phyloP scores from a whole-genome alignment of 495 filamentous ascomycete genomes.

The Daldinia concentrica region DNA sequence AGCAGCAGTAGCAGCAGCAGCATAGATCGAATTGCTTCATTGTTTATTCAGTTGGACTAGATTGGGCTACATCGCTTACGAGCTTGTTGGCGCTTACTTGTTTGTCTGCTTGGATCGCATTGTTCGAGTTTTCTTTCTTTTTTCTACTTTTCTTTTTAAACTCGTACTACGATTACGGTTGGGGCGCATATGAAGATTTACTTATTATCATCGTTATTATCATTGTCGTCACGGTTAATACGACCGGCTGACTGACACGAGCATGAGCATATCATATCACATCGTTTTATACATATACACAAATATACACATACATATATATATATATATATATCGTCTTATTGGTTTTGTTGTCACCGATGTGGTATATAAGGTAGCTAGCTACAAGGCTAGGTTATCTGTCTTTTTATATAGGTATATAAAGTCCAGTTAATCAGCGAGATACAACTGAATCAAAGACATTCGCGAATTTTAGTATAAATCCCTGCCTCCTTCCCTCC shows the following conservation, averaged over 20 bases:
- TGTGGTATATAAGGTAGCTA: neutral
- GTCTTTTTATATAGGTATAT: conserved; percentile 13
- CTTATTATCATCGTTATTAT: neutral
- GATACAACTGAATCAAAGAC: conserved; percentile 25
- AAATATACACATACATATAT: neutral
- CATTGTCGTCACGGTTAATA: conserved; percentile 1
- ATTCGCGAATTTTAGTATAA: conserved; percentile 10
- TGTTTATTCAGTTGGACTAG: conserved; percentile 30
- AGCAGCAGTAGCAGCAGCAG: too few relatives aligned
- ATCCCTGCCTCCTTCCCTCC: neutral
- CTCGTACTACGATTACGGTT: neutral
- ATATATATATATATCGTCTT: neutral
- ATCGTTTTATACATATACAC: neutral
- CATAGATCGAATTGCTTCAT: conserved; percentile 1
- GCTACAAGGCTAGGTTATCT: neutral
- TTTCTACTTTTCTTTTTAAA: neutral
- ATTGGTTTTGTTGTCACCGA: neutral
- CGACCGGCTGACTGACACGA: neutral
- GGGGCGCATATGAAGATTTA: neutral
- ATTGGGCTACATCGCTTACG: conserved; percentile 34
- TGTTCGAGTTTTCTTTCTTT: neutral
- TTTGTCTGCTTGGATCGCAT: conserved; percentile 23
- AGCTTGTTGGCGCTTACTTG: conserved; percentile 20
- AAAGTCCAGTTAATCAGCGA: conserved; percentile 1
- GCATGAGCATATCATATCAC: conserved; percentile 4